Percentiles rank a stretch among this genome's conserved stretches.
Evolutionary conservation across 495 filamentous ascomycete species (phyloP).

Genomic region (Talaromyces ruber): DNA sequence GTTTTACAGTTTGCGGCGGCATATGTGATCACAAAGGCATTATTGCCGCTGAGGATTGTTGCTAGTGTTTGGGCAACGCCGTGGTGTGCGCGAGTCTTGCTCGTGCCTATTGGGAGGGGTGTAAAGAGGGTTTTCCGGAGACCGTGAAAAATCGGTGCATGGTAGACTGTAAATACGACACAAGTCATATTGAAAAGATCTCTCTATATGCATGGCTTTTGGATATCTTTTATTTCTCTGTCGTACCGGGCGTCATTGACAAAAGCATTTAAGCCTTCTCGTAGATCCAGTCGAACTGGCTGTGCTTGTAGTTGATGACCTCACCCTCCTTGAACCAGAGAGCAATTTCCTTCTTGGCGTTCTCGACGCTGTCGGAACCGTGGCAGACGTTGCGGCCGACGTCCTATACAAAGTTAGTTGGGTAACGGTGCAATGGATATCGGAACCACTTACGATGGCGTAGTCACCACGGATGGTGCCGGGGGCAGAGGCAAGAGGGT

Average conservation of each 20-base stretch:
- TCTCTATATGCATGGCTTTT: slow-evolving; percentile 17
- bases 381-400: slow-evolving; percentile 99
- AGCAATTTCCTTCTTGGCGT: slow-evolving; percentile 97
- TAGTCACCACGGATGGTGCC: slow-evolving; percentile 95
- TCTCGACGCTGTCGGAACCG: slow-evolving; percentile 97
- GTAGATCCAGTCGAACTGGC: slow-evolving; percentile 87
- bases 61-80: slow-evolving; percentile 82
- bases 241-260: slow-evolving; percentile 6
- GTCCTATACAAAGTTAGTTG: slow-evolving; percentile 40
- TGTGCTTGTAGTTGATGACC: slow-evolving; percentile 67
- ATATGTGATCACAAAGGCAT: slow-evolving; percentile 77
- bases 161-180: background rate
- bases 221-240: slow-evolving; percentile 12
- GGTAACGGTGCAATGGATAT: background rate
- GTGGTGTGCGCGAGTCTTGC: slow-evolving; percentile 74
- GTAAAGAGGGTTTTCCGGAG: slow-evolving; percentile 31
- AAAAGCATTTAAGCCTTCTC: slow-evolving; percentile 57
- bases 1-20: slow-evolving; percentile 71
- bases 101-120: slow-evolving; percentile 37
- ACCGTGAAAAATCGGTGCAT: slow-evolving; percentile 10
- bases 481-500: slow-evolving; percentile 85
- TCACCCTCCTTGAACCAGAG: slow-evolving; percentile 92
- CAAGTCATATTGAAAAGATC: slow-evolving; percentile 5
- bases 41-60: slow-evolving; percentile 67
- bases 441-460: slow-evolving; percentile 43